Percentiles rank a stretch among this genome's conserved stretches.
Conservation (phyloP, 441 rosid genomes). For the Arabidopsis hybrid region DNA sequence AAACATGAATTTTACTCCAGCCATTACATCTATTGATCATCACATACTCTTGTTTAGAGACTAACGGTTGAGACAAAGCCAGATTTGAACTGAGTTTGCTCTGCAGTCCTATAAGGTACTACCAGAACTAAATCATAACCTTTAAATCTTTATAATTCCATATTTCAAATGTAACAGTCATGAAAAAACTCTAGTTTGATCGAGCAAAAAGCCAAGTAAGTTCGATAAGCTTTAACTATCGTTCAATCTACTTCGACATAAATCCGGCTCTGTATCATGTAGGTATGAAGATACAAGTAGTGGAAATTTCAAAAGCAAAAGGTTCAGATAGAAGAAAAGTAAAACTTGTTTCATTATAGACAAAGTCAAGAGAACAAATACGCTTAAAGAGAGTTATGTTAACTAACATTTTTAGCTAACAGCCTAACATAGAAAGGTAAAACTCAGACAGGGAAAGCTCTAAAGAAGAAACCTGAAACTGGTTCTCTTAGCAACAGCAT, state of each 20-base stretch:
- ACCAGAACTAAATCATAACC: neutral
- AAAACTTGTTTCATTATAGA: conserved; percentile 23
- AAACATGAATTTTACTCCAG: too few species aligned
- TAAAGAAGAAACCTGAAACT: conserved; percentile 36
- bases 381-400: conserved; percentile 15
- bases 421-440: conserved; percentile 2
- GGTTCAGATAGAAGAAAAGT: neutral
- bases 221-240: neutral
- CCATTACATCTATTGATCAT: neutral
- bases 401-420: conserved; percentile 26
- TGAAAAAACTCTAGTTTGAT: too few species aligned
- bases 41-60: too few species aligned
- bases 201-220: neutral
- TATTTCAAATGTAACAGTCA: neutral
- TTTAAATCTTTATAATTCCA: neutral
- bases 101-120: too few species aligned
- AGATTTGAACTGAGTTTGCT: too few species aligned
- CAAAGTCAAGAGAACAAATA: conserved; percentile 17
- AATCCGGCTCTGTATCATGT: neutral
- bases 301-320: neutral
- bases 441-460: conserved; percentile 22
- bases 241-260: neutral
- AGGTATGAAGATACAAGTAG: neutral
- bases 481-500: conserved; percentile 36
- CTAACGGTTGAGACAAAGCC: too few species aligned